Percentiles rank a stretch among this genome's conserved stretches.
Evolutionary conservation across 768 basidiomycete genomes (phyloP).

Genomic region (Amanita brunnescens): DNA sequence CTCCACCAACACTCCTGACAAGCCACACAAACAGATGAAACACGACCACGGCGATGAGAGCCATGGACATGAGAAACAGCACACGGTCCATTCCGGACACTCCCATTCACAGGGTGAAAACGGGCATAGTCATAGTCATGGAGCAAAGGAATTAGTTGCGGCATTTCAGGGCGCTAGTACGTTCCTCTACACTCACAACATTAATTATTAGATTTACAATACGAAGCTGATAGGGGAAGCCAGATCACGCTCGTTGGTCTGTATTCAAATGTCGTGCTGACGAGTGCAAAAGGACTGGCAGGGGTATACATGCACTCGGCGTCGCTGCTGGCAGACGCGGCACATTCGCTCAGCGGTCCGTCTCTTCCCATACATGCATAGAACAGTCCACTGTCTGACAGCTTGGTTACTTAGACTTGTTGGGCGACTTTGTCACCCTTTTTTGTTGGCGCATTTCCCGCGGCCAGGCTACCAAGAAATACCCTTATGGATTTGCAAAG

Average conservation of each 20-base stretch:
- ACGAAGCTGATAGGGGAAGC: constrained; percentile 69
- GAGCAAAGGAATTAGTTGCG: constrained; percentile 59
- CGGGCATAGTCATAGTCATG: constrained; percentile 49
- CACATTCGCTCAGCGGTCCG: constrained; percentile 82
- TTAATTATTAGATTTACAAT: background rate
- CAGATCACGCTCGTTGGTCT: constrained; percentile 82
- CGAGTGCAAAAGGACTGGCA: constrained; percentile 75
- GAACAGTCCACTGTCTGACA: constrained; percentile 4
- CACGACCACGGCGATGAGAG: constrained; percentile 12
- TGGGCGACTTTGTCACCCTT: constrained; percentile 88
- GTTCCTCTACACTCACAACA: constrained; percentile 13
- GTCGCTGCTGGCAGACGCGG: constrained; percentile 86
- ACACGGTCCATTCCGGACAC: constrained; percentile 51
- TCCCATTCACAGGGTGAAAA: constrained; percentile 56
- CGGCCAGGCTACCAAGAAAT: constrained; percentile 66
- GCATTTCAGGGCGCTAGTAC: constrained; percentile 59
- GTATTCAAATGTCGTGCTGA: constrained; percentile 73
- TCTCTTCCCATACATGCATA: constrained; percentile 10
- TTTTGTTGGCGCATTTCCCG: constrained; percentile 83
- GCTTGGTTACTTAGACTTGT: constrained; percentile 42
- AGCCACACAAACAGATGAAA: background rate
- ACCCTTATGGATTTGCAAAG: constrained; percentile 88
- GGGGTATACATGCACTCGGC: constrained; percentile 90
- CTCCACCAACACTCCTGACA: constrained; percentile 10
- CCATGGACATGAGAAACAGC: constrained; percentile 25